Base-by-base conservation (phyloP, 2,329 filamentous ascomycete species). In the Aspergillus felis region DNA sequence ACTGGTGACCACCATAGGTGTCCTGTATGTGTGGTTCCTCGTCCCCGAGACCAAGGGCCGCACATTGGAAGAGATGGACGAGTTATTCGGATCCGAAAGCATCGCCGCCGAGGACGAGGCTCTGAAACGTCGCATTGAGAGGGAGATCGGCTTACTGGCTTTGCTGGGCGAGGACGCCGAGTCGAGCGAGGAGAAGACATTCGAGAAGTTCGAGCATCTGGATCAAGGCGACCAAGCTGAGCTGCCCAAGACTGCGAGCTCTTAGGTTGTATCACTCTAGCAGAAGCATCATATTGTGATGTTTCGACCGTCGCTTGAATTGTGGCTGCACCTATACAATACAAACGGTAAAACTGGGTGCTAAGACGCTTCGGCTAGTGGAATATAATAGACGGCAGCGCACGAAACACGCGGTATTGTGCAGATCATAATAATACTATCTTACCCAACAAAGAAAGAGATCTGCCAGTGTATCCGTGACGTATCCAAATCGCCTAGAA, bases 41-140 rank as follows among this genome's bases (percentile, higher is more conserved):
- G 68, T 71, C 4, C 73, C 73, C 2, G 73, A 76, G 51, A 76
- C 73, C 10, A 72, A 69, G 46, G 70, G 70, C 52, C 73, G 72
- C 41, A 71, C 70, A 1, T 59, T 76, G 22, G 72, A 76, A 51
- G 74, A 76, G 53, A 74, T 76, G 65, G 74, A 76, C 44, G 67
- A 72, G 41, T 53, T 76, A 48, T 76, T 76, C 52, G 68, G 67
- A 20, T 75, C 61, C 60, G 74, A 57, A 17, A 68, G 68, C 3
- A 53, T 71, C 50, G 69, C 68, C 0, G 64, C 61, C 14, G 67
- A 68, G 1, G 69, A 71, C 42, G 63, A 58, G 10, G 61, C 60
- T 4, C 62, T 63, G n/a, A 69, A 68, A 54, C 53, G 57, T 1
- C 63, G 63, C 10, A 71, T 71, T 25, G 69, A 71, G 50, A 56